A percentile compares a stretch with the other conserved stretches of the same genome.
These are phyloP conservation scores for Nitzschia sp. DNA, from an alignment of 108 stramenopile species.

Conservation along the genomic window DNA sequence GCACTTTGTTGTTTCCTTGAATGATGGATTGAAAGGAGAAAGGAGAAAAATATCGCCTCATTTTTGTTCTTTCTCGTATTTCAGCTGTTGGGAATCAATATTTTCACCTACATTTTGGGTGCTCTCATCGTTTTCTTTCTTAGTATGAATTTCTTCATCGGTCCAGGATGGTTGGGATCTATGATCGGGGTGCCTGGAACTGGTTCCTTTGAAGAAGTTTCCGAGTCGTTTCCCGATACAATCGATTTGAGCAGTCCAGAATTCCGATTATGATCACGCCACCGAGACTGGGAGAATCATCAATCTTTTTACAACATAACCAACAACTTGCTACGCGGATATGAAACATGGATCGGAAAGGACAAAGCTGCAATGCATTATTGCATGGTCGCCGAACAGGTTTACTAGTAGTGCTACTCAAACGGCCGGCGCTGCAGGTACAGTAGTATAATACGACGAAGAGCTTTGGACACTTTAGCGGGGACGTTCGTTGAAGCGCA, in stretches of 20 bases:
- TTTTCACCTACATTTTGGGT: constrained; percentile 76
- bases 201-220: constrained; percentile 63
- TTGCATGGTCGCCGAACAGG: background rate
- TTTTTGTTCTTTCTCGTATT: background rate
- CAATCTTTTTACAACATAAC: background rate
- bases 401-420: too few species aligned
- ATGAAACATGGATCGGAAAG: too few species aligned
- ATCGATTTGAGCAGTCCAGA: constrained; percentile 62
- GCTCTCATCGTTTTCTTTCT: constrained; percentile 62
- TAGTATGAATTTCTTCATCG: constrained; percentile 57
- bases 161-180: constrained; percentile 84
- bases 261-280: constrained; percentile 44
- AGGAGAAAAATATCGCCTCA: background rate
- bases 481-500: too few species aligned
- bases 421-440: too few species aligned
- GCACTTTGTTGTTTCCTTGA: too few species aligned
- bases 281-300: too few species aligned
- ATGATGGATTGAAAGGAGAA: background rate
- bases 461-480: too few species aligned
- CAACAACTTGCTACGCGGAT: too few species aligned
- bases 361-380: background rate
- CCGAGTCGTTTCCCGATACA: constrained; percentile 58
- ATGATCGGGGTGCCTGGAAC: constrained; percentile 61
- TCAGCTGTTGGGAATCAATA: constrained; percentile 75
- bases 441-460: too few species aligned